Percentiles rank a stretch among this genome's conserved stretches.
Conservation (phyloP, 371 early-diverging fungal genomes). For the Mortierella sp. region DNA sequence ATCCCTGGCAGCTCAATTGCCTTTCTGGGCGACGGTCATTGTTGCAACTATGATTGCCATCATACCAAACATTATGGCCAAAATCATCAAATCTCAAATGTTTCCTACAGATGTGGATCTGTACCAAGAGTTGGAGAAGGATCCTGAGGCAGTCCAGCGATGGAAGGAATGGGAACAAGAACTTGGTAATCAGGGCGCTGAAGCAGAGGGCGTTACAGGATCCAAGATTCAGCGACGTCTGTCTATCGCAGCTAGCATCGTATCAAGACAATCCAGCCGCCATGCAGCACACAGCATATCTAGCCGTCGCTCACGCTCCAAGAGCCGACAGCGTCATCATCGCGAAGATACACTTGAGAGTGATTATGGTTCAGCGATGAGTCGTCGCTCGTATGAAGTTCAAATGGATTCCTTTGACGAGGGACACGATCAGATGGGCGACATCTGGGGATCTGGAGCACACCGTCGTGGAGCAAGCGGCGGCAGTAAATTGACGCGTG, state of each 20-base stretch:
- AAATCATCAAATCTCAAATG: slow-evolving; percentile 57
- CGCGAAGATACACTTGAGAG: slow-evolving; percentile 13
- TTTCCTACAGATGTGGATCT: slow-evolving; percentile 60
- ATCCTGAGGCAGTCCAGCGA: slow-evolving; percentile 52
- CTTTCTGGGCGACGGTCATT: slow-evolving; percentile 66
- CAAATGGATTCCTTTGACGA: slow-evolving; percentile 21
- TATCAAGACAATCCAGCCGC: slow-evolving; percentile 38
- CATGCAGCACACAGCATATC: slow-evolving; percentile 19
- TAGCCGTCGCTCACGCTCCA: slow-evolving; percentile 24
- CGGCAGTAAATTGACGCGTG: slow-evolving; percentile 21
- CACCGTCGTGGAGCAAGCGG: slow-evolving; percentile 36
- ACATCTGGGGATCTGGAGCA: slow-evolving; percentile 7
- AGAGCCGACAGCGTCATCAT: slow-evolving; percentile 8
- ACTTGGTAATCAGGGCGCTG: slow-evolving; percentile 48
- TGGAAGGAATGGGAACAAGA: slow-evolving; percentile 57
- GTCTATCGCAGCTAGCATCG: slow-evolving; percentile 55
- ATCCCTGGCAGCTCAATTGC: slow-evolving; percentile 46
- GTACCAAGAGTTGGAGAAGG: slow-evolving; percentile 59
- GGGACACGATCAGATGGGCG: slow-evolving; percentile 22
- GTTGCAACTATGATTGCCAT: slow-evolving; percentile 60
- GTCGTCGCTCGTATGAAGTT: slow-evolving; percentile 30
- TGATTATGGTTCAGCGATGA: background rate
- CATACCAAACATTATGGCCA: slow-evolving; percentile 60
- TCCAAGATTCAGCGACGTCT: slow-evolving; percentile 51
- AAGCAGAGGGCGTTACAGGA: slow-evolving; percentile 51